Evolutionary conservation across 768 basidiomycete genomes (phyloP), one percentile per base, ranked within the genome.

Genomic region (Crepidotus variabilis): DNA sequence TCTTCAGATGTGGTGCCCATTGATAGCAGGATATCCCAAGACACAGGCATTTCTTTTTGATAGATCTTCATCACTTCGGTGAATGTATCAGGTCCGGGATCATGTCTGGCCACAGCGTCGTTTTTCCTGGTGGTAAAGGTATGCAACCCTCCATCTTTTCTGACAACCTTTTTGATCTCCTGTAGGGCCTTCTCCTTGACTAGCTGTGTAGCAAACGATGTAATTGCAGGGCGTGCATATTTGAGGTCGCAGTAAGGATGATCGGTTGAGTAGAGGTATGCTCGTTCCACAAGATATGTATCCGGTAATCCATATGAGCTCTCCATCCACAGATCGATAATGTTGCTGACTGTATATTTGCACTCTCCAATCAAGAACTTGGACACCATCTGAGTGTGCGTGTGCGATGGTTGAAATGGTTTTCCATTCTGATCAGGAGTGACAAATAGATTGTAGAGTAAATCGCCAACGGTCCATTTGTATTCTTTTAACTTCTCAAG

Each of bases 141-240:
- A 52, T 64, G 65, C 5, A 67, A 57, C 10, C 66, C 62, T 23
- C 55, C 59, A 1, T 14, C 28, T 7, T 57, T 43, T 20, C 57
- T 51, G 13, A 64, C 61, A 16, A 52, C 65, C 7, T 36, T 21
- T n/a, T 52, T 52, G 4, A 59, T 61, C 47, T 63, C 61, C 6
- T 49, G 36, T 22, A 65, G 24, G 6, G 66, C 57, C 54, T 55
- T 50, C 32, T 54, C 39, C 28, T 53, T 51, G 24, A 61, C 52
- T n/a, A 67, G 52, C 48, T 69, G 67, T 32, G 56, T 59, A n/a
- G 67, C 68, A 52, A 64, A 67, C 10, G 67, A 63, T 7, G 62
- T 57, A 8, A 70, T 32, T 10, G 60, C 65, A 36, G 65, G 47
- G 10, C 56, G 61, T 14, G 55, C 60, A 36, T 57, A 50, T 45